Conservation (phyloP, 2,329 filamentous ascomycete genomes). For the Rasamsonia emersonii region DNA sequence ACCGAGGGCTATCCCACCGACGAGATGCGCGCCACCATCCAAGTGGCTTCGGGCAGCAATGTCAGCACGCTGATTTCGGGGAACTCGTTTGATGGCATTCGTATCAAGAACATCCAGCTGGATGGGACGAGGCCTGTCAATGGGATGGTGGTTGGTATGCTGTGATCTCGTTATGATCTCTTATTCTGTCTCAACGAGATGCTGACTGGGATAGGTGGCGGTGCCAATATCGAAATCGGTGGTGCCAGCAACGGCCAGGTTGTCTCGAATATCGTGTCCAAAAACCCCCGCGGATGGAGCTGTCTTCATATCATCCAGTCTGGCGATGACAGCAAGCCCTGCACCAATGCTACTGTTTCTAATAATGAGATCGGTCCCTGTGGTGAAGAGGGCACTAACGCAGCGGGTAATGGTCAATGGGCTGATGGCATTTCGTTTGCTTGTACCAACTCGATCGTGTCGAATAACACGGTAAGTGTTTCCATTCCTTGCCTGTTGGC, state of each 20-base stretch:
- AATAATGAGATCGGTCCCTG: conserved; percentile 8
- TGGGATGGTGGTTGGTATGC: conserved; percentile 3
- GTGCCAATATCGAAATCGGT: conserved; percentile 7
- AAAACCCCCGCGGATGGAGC: neutral
- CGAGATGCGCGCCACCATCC: conserved; percentile 4
- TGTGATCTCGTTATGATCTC: neutral
- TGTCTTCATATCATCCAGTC: neutral
- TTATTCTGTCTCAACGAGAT: neutral
- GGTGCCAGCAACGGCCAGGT: neutral
- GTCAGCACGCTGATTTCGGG: conserved; percentile 4
- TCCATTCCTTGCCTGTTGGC: neutral
- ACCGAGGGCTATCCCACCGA: conserved; percentile 7
- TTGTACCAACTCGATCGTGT: conserved; percentile 5
- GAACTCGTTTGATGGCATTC: conserved; percentile 3
- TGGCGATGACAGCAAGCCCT: neutral
- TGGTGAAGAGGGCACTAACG: conserved; percentile 4
- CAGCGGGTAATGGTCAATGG: conserved; percentile 5
- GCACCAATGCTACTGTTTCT: neutral
- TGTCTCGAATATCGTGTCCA: neutral
- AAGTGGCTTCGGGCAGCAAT: conserved; percentile 2
- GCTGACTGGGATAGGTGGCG: conserved; percentile 2
- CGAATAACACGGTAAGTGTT: conserved; percentile 5
- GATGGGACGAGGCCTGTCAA: conserved; percentile 5
- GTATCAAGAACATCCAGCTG: conserved; percentile 6
- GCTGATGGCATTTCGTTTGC: conserved; percentile 8